Conservation (phyloP, 257 asterid species). For the Solanum chmielewskii region DNA sequence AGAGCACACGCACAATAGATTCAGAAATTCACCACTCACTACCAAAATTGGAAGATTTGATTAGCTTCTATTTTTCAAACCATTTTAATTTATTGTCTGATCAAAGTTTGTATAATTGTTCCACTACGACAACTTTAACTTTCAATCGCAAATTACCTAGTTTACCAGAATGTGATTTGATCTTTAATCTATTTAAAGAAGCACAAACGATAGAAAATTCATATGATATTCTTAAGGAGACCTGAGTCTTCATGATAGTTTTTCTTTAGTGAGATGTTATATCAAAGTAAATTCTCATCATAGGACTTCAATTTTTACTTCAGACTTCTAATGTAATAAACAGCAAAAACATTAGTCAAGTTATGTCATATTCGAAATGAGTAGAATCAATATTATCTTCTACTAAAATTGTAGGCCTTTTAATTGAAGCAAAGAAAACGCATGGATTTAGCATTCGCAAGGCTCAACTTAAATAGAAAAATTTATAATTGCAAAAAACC, state of each 20-base stretch:
- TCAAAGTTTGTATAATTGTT: not conserved
- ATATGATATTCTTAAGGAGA: not conserved
- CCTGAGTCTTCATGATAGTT: not conserved
- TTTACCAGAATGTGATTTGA: not conserved
- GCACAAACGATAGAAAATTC: not conserved
- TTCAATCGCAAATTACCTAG: not conserved
- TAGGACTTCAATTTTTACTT: not conserved
- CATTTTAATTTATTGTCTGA: not conserved
- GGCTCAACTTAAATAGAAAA: not conserved
- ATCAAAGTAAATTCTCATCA: not conserved
- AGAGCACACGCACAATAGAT: not conserved
- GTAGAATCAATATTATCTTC: not conserved
- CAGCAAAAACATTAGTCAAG: not conserved
- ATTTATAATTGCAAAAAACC: not conserved
- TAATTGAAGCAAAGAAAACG: not conserved
- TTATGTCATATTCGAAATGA: not conserved
- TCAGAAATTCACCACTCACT: not conserved
- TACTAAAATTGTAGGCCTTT: not conserved
- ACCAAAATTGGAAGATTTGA: not conserved
- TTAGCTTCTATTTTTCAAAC: not conserved
- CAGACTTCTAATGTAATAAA: not conserved
- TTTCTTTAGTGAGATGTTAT: not conserved
- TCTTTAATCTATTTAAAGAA: not conserved
- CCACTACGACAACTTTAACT: not conserved
- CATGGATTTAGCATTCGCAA: not conserved